A percentile compares a stretch with the other conserved stretches of the same genome.
Evolutionary conservation across 345 rosid genomes (phyloP).

Genomic region (Gynandropsis gynandra): DNA sequence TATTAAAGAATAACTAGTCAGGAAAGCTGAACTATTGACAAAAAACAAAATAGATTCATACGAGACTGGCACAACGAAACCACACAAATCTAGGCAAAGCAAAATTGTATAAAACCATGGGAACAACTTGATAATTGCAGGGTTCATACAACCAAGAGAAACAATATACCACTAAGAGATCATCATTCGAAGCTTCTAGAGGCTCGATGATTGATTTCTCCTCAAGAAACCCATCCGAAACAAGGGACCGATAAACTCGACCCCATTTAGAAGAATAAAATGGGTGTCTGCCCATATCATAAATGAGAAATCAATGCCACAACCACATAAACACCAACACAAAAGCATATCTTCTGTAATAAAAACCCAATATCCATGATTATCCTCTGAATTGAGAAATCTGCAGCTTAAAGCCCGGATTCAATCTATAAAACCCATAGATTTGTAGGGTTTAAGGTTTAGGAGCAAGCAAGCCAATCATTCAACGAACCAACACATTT

Average conservation of each 20-base stretch:
- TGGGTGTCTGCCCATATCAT: constrained; percentile 63
- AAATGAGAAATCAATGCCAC: neutral
- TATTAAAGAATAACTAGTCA: constrained; percentile 19
- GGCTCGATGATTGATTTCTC: constrained; percentile 62
- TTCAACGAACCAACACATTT: no score
- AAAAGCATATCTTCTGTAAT: neutral
- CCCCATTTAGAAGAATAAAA: constrained; percentile 97
- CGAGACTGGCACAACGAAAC: neutral
- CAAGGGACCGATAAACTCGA: constrained; percentile 58
- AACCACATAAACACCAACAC: neutral
- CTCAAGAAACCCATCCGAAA: constrained; percentile 46
- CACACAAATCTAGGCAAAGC: constrained; percentile 1
- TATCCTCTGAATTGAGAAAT: neutral
- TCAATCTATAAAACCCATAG: no score
- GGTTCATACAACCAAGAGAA: constrained; percentile 10
- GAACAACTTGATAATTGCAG: neutral
- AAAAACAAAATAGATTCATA: no score
- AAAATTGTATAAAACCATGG: neutral
- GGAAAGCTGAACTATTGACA: neutral
- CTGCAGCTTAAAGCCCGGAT: no score
- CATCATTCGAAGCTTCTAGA: constrained; percentile 63
- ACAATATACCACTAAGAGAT: constrained; percentile 75
- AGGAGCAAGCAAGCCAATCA: no score
- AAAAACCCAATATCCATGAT: neutral
- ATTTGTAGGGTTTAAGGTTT: no score